Percentiles rank a stretch among this genome's conserved stretches.
These are phyloP conservation scores for Eucalyptus curtisii DNA, from an alignment of 345 rosid genomes.

Conservation along the genomic window DNA sequence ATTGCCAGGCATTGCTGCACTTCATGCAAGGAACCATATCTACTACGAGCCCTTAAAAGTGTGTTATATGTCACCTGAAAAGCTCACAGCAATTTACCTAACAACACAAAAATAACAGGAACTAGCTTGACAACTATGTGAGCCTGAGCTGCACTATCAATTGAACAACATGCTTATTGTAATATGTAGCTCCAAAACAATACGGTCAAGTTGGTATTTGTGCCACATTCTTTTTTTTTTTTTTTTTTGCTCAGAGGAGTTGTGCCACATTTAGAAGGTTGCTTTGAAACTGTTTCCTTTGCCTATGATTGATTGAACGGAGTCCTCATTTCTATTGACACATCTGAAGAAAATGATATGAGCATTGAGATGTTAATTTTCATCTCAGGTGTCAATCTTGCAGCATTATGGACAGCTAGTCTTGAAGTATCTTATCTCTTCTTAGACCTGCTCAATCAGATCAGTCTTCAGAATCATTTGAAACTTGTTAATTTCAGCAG, in stretches of 20 bases:
- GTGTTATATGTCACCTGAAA: constrained; percentile 82
- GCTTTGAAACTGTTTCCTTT: background rate
- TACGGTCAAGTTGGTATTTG: background rate
- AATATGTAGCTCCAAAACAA: background rate
- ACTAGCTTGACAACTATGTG: background rate
- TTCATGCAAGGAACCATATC: constrained; percentile 75
- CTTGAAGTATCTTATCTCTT: background rate
- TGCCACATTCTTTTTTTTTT: background rate
- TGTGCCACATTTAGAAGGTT: background rate
- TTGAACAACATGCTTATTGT: background rate
- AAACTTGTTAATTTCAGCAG: background rate
- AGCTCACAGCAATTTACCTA: background rate
- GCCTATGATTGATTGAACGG: background rate
- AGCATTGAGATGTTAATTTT: background rate
- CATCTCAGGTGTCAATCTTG: background rate
- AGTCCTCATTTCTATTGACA: background rate
- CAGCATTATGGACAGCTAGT: background rate
- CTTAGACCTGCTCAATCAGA: background rate
- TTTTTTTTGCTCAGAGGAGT: background rate
- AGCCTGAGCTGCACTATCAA: background rate
- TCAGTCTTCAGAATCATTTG: background rate
- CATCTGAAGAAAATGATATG: background rate
- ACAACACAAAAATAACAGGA: background rate
- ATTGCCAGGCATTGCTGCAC: constrained; percentile 80
- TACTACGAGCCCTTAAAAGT: constrained; percentile 66